Evolutionary conservation across 129 eudicot genomes (phyloP), one percentile per base, ranked within the genome.

Genomic region (Erigeron canadensis): DNA sequence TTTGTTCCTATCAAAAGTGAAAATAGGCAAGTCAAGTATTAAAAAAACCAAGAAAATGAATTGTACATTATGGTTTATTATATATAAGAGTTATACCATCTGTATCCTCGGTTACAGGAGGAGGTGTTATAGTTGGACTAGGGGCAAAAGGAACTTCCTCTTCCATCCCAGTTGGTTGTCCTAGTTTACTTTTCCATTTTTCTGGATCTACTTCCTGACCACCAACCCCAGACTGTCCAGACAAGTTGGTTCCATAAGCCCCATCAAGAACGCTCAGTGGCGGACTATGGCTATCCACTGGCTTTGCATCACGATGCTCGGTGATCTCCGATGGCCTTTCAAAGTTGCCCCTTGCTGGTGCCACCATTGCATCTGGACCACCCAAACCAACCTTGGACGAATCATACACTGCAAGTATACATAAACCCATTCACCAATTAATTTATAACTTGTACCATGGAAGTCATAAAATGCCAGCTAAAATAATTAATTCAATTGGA

Each of bases 391-490:
- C 74, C 28, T 64, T 79, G 19, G 81, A 70, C 2, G 91, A 85
- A 43, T 85, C 97, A 74, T 75, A 73, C 16, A 83, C 95, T 90
- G 71, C 83, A 79, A 71, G 10, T 4, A 46, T 28, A 18, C 23
- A 70, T 37, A 23, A 70, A 53, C 56, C 75, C 34, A 23, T 39
- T 28, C 34, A 28, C 34, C 1, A 28, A 28, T n/a, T n/a, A n/a
- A n/a, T n/a, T n/a, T n/a, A n/a, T n/a, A n/a, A n/a, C n/a, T n/a
- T n/a, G n/a, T n/a, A n/a, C n/a, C n/a, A n/a, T n/a, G n/a, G n/a
- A n/a, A n/a, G n/a, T n/a, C n/a, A n/a, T n/a, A n/a, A n/a, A n/a
- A n/a, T n/a, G n/a, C n/a, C n/a, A n/a, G n/a, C n/a, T n/a, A n/a
- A n/a, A n/a, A n/a, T n/a, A n/a, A n/a, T n/a, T n/a, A n/a, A n/a